Base-by-base conservation (phyloP, 1,139 yeast species). In the Arxiozyma heterogenica region DNA sequence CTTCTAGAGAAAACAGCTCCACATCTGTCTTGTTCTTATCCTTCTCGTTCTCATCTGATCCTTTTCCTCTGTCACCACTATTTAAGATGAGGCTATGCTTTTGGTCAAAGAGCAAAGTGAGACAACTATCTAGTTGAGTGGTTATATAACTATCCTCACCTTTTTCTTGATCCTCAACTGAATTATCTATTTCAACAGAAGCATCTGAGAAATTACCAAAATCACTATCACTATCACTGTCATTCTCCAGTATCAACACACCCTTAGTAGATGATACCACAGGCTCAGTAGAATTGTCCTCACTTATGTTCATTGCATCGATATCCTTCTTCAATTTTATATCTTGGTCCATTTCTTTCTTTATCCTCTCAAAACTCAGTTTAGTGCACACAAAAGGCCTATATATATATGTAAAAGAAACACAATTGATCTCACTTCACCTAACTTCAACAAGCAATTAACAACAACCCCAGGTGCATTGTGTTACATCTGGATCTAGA, bases 151-250 rank as follows among this genome's bases (percentile, higher is more conserved):
- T 27, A 18, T 41, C 41, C 18, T 27, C 30, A 23, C 7, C 22
- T 1, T 12, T 15, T 9, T 41, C 39, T 15, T 21, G 18, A 17
- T 49, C 34, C 17, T 20, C 23, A 6, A 25, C n/a, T 12, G 12
- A 9, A 12, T 30, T 47, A 47, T 47, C 50, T n/a, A 23, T 41
- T 43, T 61, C 66, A 52, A 61, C 52, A 8, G 68, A 63, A 1
- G 67, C 68, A 56, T 65, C 69, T n/a, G 68, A 65, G 50, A 66
- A 66, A 47, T 61, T 64, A 23, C 69, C 70, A 55, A 66, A 66
- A 54, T 64, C 69, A 39, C 65, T 64, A 46, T 55, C 57, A 17
- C 42, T 34, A 5, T 12, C 15, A 18, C 25, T 30, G 9, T 27
- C 30, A 27, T 18, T 21, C 41, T 17, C 18, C 21, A 6, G 23